Evolutionary conservation across 1,284 basidiomycete genomes (phyloP).

Genomic region (Pseudozyma pruni): DNA sequence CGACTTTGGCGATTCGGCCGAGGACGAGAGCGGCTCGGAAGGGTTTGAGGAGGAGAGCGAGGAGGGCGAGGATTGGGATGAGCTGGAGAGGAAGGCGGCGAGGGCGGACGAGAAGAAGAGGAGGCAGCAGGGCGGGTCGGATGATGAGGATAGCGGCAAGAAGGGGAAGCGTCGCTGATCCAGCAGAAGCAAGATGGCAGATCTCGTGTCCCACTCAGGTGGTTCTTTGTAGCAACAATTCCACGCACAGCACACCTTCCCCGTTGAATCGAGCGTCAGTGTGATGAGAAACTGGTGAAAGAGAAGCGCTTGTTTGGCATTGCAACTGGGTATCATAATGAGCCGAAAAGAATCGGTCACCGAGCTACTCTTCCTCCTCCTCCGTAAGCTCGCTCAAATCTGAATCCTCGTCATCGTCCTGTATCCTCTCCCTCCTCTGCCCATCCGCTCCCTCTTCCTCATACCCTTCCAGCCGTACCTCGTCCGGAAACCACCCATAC

Average conservation of each 20-base stretch:
- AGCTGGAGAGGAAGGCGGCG: slow-evolving; percentile 80
- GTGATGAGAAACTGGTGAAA: no score
- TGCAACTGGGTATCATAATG: no score
- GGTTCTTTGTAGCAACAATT: no score
- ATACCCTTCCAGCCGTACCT: slow-evolving; percentile 38
- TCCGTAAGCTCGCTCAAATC: slow-evolving; percentile 32
- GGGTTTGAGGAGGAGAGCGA: slow-evolving; percentile 75
- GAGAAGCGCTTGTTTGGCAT: no score
- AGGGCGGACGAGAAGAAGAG: slow-evolving; percentile 62
- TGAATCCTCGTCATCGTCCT: slow-evolving; percentile 8
- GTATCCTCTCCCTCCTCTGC: slow-evolving; percentile 8
- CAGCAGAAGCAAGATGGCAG: neutral
- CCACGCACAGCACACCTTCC: no score
- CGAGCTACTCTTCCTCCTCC: slow-evolving; percentile 1
- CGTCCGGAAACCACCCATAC: slow-evolving; percentile 53
- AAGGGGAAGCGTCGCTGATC: slow-evolving; percentile 48
- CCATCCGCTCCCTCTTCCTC: slow-evolving; percentile 5
- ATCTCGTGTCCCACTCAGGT: neutral
- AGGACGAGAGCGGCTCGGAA: slow-evolving; percentile 71
- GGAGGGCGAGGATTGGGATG: slow-evolving; percentile 88
- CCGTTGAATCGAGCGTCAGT: no score
- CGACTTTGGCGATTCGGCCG: slow-evolving; percentile 66
- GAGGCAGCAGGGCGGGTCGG: slow-evolving; percentile 50
- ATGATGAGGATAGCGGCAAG: slow-evolving; percentile 45
- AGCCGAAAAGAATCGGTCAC: no score